These are phyloP conservation scores for Elongisporangium anandrum DNA, from an alignment of 352 stramenopile species.

Conservation along the genomic window DNA sequence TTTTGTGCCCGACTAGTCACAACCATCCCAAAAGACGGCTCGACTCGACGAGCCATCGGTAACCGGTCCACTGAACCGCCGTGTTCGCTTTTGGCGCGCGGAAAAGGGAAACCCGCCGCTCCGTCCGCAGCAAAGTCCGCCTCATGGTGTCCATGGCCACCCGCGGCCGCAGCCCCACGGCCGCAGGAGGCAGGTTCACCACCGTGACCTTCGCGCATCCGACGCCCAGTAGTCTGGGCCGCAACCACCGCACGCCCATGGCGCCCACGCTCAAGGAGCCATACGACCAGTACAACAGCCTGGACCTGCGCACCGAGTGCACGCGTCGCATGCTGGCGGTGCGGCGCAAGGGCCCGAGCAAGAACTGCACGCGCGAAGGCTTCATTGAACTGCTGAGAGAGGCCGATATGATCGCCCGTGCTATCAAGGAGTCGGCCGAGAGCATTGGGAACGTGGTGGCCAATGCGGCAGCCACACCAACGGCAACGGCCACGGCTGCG, in stretches of 20 bases:
- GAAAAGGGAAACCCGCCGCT: not conserved
- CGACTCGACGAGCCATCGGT: not conserved
- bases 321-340: slow-evolving; percentile 19
- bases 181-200: not conserved
- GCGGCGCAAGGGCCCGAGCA: slow-evolving; percentile 4
- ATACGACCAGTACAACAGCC: slow-evolving; percentile 35
- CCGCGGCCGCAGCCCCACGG: not conserved
- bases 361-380: slow-evolving; percentile 13
- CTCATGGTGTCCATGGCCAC: not conserved
- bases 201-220: not conserved
- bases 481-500: not conserved
- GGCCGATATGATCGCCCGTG: slow-evolving; percentile 20
- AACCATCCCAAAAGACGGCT: not conserved
- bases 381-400: slow-evolving; percentile 30
- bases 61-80: not conserved
- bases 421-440: not conserved
- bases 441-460: not conserved
- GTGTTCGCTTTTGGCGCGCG: not conserved
- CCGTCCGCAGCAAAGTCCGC: not conserved
- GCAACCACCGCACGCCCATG: not conserved
- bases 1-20: not conserved
- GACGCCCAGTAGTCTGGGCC: not conserved
- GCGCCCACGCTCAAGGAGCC: slow-evolving; percentile 18
- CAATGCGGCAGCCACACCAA: not conserved
- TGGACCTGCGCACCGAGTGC: slow-evolving; percentile 31